Base-by-base conservation (phyloP, 2,329 filamentous ascomycete genomes). In the Elsinoe arachidis region DNA sequence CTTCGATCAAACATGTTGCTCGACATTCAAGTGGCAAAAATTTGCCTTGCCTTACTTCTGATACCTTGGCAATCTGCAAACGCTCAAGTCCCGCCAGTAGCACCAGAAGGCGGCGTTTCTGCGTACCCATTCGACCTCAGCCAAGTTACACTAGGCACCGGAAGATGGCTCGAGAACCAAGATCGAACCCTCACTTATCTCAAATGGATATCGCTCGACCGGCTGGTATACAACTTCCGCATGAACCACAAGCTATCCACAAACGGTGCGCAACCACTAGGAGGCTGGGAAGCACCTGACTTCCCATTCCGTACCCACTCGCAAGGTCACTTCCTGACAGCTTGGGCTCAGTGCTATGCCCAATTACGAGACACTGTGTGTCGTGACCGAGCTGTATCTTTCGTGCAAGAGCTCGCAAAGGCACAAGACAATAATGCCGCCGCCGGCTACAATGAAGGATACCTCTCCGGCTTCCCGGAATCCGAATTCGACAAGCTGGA, bases 271-370 rank as follows among this genome's bases (percentile, higher is more conserved):
- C 60, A 66, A 1, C 51, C 69, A 5, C 77, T 78, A 49, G 76
- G 76, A 1, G 78, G 78, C 2, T 80, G 78, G 78, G 78, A 81
- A 63, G 75, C 75, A 1, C 78, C 78, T 1, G 68, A 74, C 47
- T 80, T 81, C 44, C 78, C 78, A 0, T 81, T 81, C 63, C 73
- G 78, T 12, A 73, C 72, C 0, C 78, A 80, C 52, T 62, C 72
- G 17, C 78, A 81, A 58, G 78, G 78, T 0, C 78, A 80, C 63
- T 74, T 74, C 33, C 71, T 80, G 33, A 76, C 70, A 1, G 77
- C 74, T 0, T 80, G 76, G 77, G 68, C 76, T 1, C 72, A 78
- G 38, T 79, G 76, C 62, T 79, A 72, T 53, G 74, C 76, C 1
- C 68, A 69, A 1, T 64, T 77, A 0, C 62, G 70, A 5, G 75